Conservation (phyloP, 1,139 yeast genomes). For the Suhomyces wounanorum region DNA sequence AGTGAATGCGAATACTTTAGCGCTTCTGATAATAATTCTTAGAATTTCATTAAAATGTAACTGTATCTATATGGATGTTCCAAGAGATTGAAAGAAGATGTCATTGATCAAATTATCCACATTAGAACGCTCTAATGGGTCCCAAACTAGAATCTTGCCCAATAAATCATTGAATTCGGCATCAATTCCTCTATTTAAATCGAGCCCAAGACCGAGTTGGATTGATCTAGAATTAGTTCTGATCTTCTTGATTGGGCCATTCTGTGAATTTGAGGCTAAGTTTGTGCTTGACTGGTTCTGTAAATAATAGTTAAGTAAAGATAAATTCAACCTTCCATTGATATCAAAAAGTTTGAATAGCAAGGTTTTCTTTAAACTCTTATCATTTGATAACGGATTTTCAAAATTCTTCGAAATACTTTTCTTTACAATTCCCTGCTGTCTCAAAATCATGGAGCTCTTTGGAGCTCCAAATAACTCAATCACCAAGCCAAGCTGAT, state of each 20-base stretch:
- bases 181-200: slow-evolving; percentile 20
- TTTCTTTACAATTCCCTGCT: slow-evolving; percentile 13
- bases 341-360: slow-evolving; percentile 39
- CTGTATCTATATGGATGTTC: too few relatives aligned
- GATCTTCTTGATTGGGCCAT: slow-evolving; percentile 22
- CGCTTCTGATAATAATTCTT: neutral
- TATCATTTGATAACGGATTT: slow-evolving; percentile 14
- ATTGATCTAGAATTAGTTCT: slow-evolving; percentile 34
- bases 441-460: slow-evolving; percentile 13
- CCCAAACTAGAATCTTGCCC: slow-evolving; percentile 54
- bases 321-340: slow-evolving; percentile 39
- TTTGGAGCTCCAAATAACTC: slow-evolving; percentile 27
- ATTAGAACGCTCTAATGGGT: slow-evolving; percentile 48
- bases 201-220: slow-evolving; percentile 47
- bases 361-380: slow-evolving; percentile 14
- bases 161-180: slow-evolving; percentile 33
- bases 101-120: slow-evolving; percentile 49
- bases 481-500: slow-evolving; percentile 24
- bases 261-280: neutral
- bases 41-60: neutral
- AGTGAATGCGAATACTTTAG: slow-evolving; percentile 2
- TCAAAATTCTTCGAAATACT: slow-evolving; percentile 8
- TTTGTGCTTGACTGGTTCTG: neutral
- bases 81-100: slow-evolving; percentile 6
- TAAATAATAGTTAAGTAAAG: slow-evolving; percentile 26